Evolutionary conservation across 2,329 filamentous ascomycete genomes (phyloP).

Genomic region (Paraphaeosphaeria sporulosa): DNA sequence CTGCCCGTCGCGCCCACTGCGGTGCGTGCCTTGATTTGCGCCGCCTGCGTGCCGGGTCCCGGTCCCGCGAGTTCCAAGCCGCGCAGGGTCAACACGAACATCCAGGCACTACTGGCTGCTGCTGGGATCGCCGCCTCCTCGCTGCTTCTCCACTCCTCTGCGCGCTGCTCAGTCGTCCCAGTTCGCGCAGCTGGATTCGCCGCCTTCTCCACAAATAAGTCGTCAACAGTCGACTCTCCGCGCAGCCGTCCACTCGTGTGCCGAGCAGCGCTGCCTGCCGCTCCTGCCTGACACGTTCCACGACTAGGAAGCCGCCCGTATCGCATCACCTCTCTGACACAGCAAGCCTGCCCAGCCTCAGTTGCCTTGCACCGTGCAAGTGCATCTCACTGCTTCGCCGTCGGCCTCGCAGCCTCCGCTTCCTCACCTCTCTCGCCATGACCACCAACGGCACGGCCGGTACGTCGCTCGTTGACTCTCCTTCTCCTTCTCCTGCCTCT

Average conservation of each 20-base stretch:
- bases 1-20: background rate
- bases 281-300: slow-evolving; percentile 25
- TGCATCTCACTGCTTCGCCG: background rate
- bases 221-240: slow-evolving; percentile 1
- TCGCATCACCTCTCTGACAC: slow-evolving; percentile 5
- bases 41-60: background rate
- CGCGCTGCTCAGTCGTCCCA: slow-evolving; percentile 4
- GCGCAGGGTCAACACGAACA: background rate
- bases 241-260: slow-evolving; percentile 11
- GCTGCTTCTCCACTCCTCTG: slow-evolving; percentile 11
- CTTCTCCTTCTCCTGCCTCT: slow-evolving; percentile 15
- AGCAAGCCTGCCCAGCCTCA: slow-evolving; percentile 1
- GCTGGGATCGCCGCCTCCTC: slow-evolving; percentile 7
- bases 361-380: background rate
- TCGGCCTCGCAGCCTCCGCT: background rate
- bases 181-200: slow-evolving; percentile 16
- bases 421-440: slow-evolving; percentile 27
- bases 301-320: slow-evolving; percentile 17
- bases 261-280: slow-evolving; percentile 7
- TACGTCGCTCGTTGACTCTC: slow-evolving; percentile 38
- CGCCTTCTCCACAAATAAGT: slow-evolving; percentile 4
- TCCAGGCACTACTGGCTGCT: background rate
- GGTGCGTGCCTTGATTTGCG: slow-evolving; percentile 12
- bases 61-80: background rate
- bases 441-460: slow-evolving; percentile 40